Evolutionary conservation across 2,329 filamentous ascomycete species (phyloP).

Genomic region (Trichoderma harzianum): DNA sequence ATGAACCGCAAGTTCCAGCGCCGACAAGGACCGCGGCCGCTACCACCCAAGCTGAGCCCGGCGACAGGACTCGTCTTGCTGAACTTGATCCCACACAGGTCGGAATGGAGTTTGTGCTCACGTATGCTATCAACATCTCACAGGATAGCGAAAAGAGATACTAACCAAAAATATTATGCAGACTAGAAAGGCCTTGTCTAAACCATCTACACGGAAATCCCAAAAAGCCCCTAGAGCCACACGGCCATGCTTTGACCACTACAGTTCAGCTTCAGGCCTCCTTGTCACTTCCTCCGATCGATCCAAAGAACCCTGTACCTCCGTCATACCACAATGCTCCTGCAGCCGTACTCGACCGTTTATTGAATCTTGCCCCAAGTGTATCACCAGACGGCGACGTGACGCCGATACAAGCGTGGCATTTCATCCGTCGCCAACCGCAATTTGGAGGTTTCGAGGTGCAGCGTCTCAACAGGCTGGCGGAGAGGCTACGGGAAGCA

Average conservation of each 20-base stretch:
- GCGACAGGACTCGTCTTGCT: slow-evolving; percentile 17
- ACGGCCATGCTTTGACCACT: slow-evolving; percentile 28
- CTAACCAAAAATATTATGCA: slow-evolving; percentile 1
- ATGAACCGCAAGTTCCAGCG: not conserved
- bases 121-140: slow-evolving; percentile 21
- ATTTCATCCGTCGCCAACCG: slow-evolving; percentile 31
- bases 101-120: slow-evolving; percentile 36
- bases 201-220: slow-evolving; percentile 28
- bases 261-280: slow-evolving; percentile 23
- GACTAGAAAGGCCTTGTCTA: slow-evolving; percentile 30
- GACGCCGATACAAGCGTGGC: slow-evolving; percentile 40
- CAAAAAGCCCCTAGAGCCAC: slow-evolving; percentile 25
- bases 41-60: not conserved
- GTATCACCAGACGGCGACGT: slow-evolving; percentile 34
- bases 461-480: slow-evolving; percentile 27
- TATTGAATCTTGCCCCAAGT: slow-evolving; percentile 25
- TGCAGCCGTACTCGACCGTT: slow-evolving; percentile 22
- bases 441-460: slow-evolving; percentile 31
- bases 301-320: slow-evolving; percentile 8
- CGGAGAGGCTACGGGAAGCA: slow-evolving; percentile 27
- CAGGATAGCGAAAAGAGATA: not conserved
- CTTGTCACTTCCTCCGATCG: not conserved
- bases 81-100: slow-evolving; percentile 25
- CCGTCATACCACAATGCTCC: slow-evolving; percentile 21
- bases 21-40: not conserved